Percentiles rank a stretch among this genome's conserved stretches.
phyloP scores from a whole-genome alignment of 2,329 filamentous ascomycete genomes.

The Colletotrichum siamense region DNA sequence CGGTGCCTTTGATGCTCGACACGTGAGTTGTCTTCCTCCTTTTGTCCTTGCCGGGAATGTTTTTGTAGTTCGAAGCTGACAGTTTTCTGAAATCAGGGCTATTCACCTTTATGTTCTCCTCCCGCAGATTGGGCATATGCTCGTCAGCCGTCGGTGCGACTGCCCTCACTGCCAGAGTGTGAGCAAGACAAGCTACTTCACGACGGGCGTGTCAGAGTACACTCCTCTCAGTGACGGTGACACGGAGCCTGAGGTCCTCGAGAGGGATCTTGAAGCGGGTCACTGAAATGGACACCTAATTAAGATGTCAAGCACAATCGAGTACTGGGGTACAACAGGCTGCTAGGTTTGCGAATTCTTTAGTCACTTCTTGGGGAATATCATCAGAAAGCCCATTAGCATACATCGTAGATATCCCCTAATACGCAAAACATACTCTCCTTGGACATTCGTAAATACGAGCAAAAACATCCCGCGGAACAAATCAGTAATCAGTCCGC shows the following conservation, averaged over 20 bases:
- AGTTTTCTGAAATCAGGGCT: neutral
- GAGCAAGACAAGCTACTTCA: neutral
- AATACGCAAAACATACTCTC: neutral
- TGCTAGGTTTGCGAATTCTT: neutral
- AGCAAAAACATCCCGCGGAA: neutral
- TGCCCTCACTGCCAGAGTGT: slow-evolving; percentile 9
- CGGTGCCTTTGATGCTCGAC: slow-evolving; percentile 24
- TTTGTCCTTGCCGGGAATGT: accelerated
- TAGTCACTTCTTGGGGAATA: neutral
- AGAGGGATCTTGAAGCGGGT: neutral
- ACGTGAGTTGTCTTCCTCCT: neutral
- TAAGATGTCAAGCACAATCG: too few species aligned
- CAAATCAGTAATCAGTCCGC: neutral
- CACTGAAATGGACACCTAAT: too few species aligned
- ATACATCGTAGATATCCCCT: neutral
- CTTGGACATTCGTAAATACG: neutral
- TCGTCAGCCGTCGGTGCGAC: neutral
- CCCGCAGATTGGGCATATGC: neutral
- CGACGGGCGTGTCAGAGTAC: slow-evolving; percentile 5
- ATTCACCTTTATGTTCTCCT: slow-evolving; percentile 35
- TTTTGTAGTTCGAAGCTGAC: neutral
- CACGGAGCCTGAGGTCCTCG: neutral
- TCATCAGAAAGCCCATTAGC: neutral
- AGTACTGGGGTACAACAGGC: too few species aligned
- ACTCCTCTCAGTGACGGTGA: slow-evolving; percentile 6